Evolutionary conservation across 306 rosid genomes (phyloP), one percentile per base, ranked within the genome.

Genomic region (Luffa aegyptiaca): DNA sequence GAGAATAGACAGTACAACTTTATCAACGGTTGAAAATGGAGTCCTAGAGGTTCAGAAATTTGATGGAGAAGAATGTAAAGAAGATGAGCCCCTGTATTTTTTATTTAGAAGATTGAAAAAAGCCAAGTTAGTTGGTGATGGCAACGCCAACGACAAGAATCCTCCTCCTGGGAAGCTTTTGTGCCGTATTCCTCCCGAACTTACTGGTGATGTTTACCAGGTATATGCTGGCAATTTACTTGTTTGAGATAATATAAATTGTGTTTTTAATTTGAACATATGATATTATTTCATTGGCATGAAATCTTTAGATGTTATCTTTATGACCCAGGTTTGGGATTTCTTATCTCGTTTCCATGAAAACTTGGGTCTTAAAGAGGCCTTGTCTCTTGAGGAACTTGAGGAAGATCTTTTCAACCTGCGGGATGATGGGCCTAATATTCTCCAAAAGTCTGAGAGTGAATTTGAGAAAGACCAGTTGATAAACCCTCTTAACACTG

Each of bases 351-450:
- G 98, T 77, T 96, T 93, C 76, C 85, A 83, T 48, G 98, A 87
- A 83, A 86, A 85, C 83, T 83, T 96, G 90, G 92, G 90, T 80
- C 87, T 93, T 85, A 82, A 88, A 78, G 91, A 90, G 66, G 83
- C 89, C 18, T 83, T 87, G 68, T 86, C 88, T 49, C 82, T 96
- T 71, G 90, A 88, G 82, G 98, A 90, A 80, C 88, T 96, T 63
- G 99, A 91, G 83, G 90, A 86, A 80, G 99, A 93, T 75, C 99
- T 96, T 68, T 79, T 93, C 75, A 90, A 88, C 85, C 99, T 97
- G 80, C 91, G 91, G 99, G 87, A 85, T 72, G 88, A 89, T 78
- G 90, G 84, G 80, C 83, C 85, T 52, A 90, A 83, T 71, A 81
- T 86, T 76, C 58, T 53, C 49, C 87, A 88, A 82, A 88, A 83